Conservation (phyloP, 176 grass and related monocot genomes). For the Cenchrus americanus region DNA sequence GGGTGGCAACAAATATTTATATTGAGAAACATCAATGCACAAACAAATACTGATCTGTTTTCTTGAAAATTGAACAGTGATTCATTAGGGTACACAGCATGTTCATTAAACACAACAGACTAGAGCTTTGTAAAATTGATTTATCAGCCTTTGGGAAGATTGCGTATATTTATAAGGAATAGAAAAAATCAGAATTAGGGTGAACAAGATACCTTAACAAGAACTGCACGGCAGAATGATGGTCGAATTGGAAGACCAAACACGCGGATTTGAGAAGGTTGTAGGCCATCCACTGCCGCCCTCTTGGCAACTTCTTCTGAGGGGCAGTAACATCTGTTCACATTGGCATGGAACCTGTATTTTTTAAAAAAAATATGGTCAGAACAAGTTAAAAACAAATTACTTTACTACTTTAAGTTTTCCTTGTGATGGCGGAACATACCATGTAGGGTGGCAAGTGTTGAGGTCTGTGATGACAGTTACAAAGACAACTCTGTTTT, state of each 20-base stretch:
- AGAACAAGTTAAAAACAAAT: slow-evolving; percentile 1
- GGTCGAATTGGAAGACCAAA: slow-evolving; percentile 97
- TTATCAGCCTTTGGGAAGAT: background rate
- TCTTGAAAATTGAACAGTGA: background rate
- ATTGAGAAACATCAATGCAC: background rate
- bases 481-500: slow-evolving; percentile 80
- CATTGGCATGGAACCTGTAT: slow-evolving; percentile 87
- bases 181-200: background rate
- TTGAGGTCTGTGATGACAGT: slow-evolving; percentile 98
- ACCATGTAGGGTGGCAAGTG: slow-evolving; percentile 98
- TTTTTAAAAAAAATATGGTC: background rate
- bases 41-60: slow-evolving; percentile 17
- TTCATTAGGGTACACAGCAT: background rate
- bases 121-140: background rate
- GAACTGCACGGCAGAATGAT: slow-evolving; percentile 87
- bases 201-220: slow-evolving; percentile 71
- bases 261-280: slow-evolving; percentile 77
- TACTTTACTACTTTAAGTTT: background rate
- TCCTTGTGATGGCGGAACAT: slow-evolving; percentile 9
- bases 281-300: slow-evolving; percentile 75
- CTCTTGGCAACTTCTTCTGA: slow-evolving; percentile 96
- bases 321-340: slow-evolving; percentile 98
- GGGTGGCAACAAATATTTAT: background rate
- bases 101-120: background rate
- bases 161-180: background rate